Base-by-base conservation (phyloP, 768 basidiomycete species). In the Aureoboletus auriporus region DNA sequence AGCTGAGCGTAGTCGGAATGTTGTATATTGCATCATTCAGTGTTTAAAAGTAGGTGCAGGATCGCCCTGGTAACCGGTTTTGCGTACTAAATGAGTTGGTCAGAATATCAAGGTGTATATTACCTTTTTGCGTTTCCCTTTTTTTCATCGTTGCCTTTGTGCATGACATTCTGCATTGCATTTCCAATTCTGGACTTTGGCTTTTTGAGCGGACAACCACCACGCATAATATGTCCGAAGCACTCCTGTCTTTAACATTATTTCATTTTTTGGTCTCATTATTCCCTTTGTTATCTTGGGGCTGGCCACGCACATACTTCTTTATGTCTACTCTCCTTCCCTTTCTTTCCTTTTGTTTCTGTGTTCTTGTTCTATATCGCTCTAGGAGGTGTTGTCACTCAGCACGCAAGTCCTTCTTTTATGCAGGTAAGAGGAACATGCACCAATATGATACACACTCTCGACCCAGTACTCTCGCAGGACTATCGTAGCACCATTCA, bases 191-290 rank as follows among this genome's bases (percentile, higher is more conserved):
- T 0, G 61, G 53, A 62, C 55, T 42, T 36, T 47, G 16, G 7
- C 20, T 42, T 55, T 42, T 55, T 54, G 52, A 58, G 38, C 42
- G 50, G 57, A 55, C 63, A 35, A 44, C 23, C 39, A 39, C 40
- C 42, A 49, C 29, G 27, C 39, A 14, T 46, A 47, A 41, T 29
- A 52, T 45, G 54, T 53, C 50, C 52, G 51, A 49, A 50, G 44
- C 51, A 55, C 51, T 4, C 49, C 59, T 57, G 54, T 66, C 58
- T 38, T 56, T 66, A 68, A 64, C 51, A 48, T 68, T 64, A 64
- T 66, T 66, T 49, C 23, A 37, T 53, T 55, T 49, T 44, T 44
- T 49, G 52, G 49, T 53, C 58, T 49, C 51, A 23, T 46, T 50
- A 51, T 53, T 30, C 17, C 20, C 20, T 40, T 59, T 55, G 50